Evolutionary conservation across 805 yeast species (phyloP), one percentile per base, ranked within the genome.

Genomic region (Ogataea nitratoaversa): DNA sequence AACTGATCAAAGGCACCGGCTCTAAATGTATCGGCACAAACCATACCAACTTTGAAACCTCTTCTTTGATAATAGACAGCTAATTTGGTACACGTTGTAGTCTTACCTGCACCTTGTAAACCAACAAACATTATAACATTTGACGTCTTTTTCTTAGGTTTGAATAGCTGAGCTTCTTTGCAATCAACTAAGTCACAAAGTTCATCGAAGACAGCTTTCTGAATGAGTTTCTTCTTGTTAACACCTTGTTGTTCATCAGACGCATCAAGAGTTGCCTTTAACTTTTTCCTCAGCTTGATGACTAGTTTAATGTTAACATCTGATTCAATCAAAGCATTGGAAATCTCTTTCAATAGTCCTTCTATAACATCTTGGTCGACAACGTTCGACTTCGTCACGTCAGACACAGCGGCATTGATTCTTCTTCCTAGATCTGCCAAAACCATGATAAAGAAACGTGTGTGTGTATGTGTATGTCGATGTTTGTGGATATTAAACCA

Each of bases 1-100:
- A 91, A 76, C 71, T 91, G 99, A 66, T 91, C 99, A 70, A 91
- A 91, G 2, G 99, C 99, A 74, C 99, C 99, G 28, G 99, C 99
- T 74, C 99, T 82, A 73, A 91, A 93, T 23, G 99, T 93, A 70
- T 93, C 99, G 2, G 99, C 99, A 77, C 99, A 93, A 19, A 93
- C 98, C 59, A 93, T 71, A 38, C 98, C 98, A 34, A 88, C 95
- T 60, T 89, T 90, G 66, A 82, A 88, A 2, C 97, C 97, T 57
- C 97, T 73, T 57, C 90, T 78, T 57, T 89, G 91, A 61, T 93
- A 93, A 60, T 86, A 90, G 2, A 88, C 95, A 0, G 99, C 99
- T 53, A 91, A 71, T 55, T 93, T 93, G 2, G 99, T 93, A 78
- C 97, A 90, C 2, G 96, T 82, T 0, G 99, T 93, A 24, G 99